phyloP scores from a whole-genome alignment of 371 early-diverging fungal species.

The Rhizopus stolonifer region DNA sequence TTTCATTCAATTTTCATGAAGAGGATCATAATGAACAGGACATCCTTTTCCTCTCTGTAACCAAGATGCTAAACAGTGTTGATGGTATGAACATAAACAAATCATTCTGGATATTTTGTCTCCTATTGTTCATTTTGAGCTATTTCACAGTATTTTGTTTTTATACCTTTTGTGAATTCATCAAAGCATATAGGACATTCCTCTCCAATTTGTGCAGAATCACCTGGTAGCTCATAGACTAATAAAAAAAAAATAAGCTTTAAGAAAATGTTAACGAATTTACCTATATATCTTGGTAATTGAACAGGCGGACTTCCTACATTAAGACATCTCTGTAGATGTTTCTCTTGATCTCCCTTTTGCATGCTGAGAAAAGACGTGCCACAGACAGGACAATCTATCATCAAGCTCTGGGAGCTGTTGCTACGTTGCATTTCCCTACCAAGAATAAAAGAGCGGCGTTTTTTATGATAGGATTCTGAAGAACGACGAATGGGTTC shows the following conservation, averaged over 20 bases:
- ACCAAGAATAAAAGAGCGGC: constrained; percentile 4
- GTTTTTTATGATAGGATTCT: constrained; percentile 15
- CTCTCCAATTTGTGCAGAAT: constrained; percentile 63
- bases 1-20: constrained; percentile 55
- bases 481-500: constrained; percentile 24
- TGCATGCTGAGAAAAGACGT: constrained; percentile 46
- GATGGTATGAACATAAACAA: constrained; percentile 52
- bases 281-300: constrained; percentile 68
- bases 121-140: constrained; percentile 26
- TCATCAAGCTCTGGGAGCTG: constrained; percentile 64
- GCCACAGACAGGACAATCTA: constrained; percentile 79
- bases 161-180: constrained; percentile 69
- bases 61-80: constrained; percentile 29
- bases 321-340: constrained; percentile 25
- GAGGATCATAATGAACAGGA: constrained; percentile 37
- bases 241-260: neutral
- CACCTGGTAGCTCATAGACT: constrained; percentile 58
- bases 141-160: neutral
- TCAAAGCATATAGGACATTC: constrained; percentile 91
- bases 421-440: constrained; percentile 37
- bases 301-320: constrained; percentile 44
- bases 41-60: constrained; percentile 37
- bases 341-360: constrained; percentile 53
- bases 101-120: constrained; percentile 74
- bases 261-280: neutral